These are phyloP conservation scores for Trichoderma gamsii DNA, from an alignment of 495 filamentous ascomycete species.

Conservation along the genomic window DNA sequence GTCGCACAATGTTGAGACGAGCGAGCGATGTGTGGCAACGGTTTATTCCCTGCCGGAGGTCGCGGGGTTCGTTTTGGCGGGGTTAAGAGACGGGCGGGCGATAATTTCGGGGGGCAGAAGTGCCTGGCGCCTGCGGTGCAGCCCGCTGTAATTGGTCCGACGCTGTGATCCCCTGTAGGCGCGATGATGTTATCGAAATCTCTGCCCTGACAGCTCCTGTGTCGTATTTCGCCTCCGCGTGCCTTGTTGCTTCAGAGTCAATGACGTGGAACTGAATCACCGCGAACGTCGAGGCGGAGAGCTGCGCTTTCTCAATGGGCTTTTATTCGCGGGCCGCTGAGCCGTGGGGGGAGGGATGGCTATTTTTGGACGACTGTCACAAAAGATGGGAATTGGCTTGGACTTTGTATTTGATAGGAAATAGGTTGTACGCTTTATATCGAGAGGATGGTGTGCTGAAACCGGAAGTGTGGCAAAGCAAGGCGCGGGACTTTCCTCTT, in stretches of 20 bases:
- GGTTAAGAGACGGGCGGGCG: not conserved
- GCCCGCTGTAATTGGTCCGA: not conserved
- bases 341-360: not conserved
- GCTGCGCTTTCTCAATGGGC: not conserved
- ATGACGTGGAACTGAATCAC: constrained; percentile 11
- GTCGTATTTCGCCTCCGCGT: constrained; percentile 2
- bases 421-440: not conserved
- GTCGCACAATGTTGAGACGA: not conserved
- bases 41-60: not conserved
- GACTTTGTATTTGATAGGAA: not conserved
- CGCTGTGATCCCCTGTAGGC: not conserved
- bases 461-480: no score
- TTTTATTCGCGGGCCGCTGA: not conserved
- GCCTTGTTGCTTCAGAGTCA: constrained; percentile 2
- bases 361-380: not conserved
- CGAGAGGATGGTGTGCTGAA: no score
- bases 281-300: not conserved
- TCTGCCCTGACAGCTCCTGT: not conserved
- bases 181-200: constrained; percentile 11
- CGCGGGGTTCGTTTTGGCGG: constrained; percentile 1
- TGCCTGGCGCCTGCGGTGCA: not conserved
- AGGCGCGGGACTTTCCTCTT: no score
- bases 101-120: not conserved
- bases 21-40: not conserved
- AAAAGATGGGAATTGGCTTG: not conserved